These are phyloP conservation scores for Kalmanozyma brasiliensis DNA, from an alignment of 1,284 basidiomycete species.

Conservation along the genomic window DNA sequence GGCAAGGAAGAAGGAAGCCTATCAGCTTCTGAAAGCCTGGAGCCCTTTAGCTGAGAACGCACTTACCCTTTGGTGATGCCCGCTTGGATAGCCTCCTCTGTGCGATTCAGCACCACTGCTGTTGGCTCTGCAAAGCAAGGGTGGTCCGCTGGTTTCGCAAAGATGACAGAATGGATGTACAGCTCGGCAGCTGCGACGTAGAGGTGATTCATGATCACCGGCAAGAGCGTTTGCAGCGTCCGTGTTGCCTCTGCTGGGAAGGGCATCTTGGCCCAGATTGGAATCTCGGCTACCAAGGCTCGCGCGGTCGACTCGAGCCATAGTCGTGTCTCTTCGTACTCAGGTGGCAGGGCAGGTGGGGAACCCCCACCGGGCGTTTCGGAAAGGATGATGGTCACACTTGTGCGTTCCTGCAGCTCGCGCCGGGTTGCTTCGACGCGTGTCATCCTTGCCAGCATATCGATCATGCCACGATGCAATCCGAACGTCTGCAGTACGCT, in stretches of 20 bases:
- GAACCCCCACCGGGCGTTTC: slow-evolving; percentile 26
- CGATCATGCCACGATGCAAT: slow-evolving; percentile 44
- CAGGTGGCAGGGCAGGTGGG: slow-evolving; percentile 30
- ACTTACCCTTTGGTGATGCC: slow-evolving; percentile 42
- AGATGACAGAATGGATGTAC: slow-evolving; percentile 47
- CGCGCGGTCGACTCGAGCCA: slow-evolving; percentile 45
- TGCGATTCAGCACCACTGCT: slow-evolving; percentile 32
- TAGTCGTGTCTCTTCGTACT: slow-evolving; percentile 43
- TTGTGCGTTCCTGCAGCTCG: slow-evolving; percentile 35
- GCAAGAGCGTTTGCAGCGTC: slow-evolving; percentile 28
- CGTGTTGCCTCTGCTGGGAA: slow-evolving; percentile 33
- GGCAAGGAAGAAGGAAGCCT: neutral
- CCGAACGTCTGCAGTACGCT: slow-evolving; percentile 45
- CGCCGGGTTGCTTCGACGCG: slow-evolving; percentile 38
- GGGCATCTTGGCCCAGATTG: slow-evolving; percentile 41
- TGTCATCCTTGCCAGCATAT: slow-evolving; percentile 45
- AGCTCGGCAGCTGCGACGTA: slow-evolving; percentile 46
- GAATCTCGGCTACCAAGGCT: slow-evolving; percentile 37
- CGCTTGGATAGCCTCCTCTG: slow-evolving; percentile 39
- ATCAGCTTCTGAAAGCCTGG: no score
- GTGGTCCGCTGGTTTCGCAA: slow-evolving; percentile 42
- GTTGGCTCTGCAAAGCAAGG: slow-evolving; percentile 36
- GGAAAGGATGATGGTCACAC: slow-evolving; percentile 39
- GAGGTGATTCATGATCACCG: slow-evolving; percentile 42
- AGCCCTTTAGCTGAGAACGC: no score